Evolutionary conservation across 257 asterid genomes (phyloP), one percentile per base, ranked within the genome.

Genomic region (Paraleonurus japonicus): DNA sequence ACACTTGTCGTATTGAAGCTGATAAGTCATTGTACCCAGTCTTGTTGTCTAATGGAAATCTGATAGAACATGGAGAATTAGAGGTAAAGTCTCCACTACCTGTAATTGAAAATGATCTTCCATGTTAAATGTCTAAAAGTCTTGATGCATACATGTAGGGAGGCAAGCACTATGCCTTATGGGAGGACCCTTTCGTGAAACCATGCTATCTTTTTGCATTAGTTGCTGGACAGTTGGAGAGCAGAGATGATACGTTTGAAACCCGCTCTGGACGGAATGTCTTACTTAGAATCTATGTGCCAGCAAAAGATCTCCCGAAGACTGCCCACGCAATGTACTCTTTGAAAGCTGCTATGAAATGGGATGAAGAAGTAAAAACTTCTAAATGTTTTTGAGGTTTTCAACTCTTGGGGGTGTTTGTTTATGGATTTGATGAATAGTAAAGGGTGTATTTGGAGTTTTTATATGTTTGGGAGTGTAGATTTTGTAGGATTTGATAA

Each of bases 311-410:
- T 88, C 78, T 94, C 45, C 92, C 98, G 32, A 94, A 91, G 86
- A 91, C 99, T 1, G 91, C 75, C 33, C 98, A 95, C 80, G 98
- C 99, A 37, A 91, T 95, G 99, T 86, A 92, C 86, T 91, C 99
- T 57, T 80, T 95, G 60, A 95, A 91, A 87, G 96, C 96, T 61
- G 91, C 99, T 19, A 94, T 95, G 98, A 89, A 95, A 79, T 92
- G 99, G 99, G 99, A 95, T 74, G 99, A 95, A 81, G 99, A 94
- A 72, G 99, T 94, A 79, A 61, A 77, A 82, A 55, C 74, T 51
- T 71, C n/a, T 26, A 35, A 35, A 51, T 67, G 61, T 59, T 70
- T 69, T 75, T 58, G 51, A 30, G 58, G 47, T 39, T 55, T 41
- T 39, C 27, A 41, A 54, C 59, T 58, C 65, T 17, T n/a, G n/a